Conservation (phyloP, 768 basidiomycete genomes). For the Tricholoma matsutake region DNA sequence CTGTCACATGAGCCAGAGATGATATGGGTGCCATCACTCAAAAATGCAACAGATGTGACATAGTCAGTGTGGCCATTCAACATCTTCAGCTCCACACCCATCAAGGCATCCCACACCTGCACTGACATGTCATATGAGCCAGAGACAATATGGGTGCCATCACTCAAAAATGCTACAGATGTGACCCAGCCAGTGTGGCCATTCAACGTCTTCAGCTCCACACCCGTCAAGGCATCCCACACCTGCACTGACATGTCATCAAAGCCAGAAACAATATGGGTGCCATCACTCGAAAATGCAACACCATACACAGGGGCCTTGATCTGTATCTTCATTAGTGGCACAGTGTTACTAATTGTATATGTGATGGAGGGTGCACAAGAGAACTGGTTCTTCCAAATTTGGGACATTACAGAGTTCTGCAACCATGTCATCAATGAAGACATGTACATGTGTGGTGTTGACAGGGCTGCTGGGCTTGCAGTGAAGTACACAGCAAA, state of each 20-base stretch:
- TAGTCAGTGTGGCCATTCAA: no score
- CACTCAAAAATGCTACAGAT: no score
- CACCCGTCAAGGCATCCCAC: not conserved
- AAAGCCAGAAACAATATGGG: no score
- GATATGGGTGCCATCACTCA: no score
- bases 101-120: no score
- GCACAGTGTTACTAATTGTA: not conserved
- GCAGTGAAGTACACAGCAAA: constrained; percentile 17
- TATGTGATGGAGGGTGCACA: not conserved
- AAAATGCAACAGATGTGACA: no score
- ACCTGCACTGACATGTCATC: not conserved
- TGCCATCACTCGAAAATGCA: not conserved
- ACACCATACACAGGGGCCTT: not conserved
- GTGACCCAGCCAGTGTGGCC: no score
- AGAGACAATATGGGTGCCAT: no score
- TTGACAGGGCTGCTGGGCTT: constrained; percentile 12
- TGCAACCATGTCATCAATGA: constrained; percentile 14
- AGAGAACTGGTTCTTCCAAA: not conserved
- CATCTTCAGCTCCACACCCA: no score
- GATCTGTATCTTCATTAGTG: not conserved
- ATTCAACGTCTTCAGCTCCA: not conserved
- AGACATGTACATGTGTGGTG: constrained; percentile 20
- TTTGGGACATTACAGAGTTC: not conserved
- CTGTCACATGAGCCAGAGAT: no score
- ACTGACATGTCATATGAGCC: no score